Evolutionary conservation across 306 rosid genomes (phyloP).

Genomic region (Elaeagnus macrophylla): DNA sequence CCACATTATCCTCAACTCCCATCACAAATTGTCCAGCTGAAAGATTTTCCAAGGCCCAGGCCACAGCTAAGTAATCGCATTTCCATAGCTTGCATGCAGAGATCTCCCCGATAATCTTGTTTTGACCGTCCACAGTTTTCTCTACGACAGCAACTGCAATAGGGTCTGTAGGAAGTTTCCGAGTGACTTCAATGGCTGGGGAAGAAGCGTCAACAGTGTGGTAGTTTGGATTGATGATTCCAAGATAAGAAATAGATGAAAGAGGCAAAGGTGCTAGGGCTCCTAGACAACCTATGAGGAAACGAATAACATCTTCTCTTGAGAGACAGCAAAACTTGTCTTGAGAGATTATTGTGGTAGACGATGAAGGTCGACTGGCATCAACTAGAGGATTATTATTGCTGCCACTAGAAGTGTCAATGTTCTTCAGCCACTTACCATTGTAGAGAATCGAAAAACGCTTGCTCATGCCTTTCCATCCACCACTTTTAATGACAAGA

Average conservation of each 20-base stretch:
- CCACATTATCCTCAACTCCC: slow-evolving; percentile 87
- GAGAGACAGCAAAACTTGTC: slow-evolving; percentile 86
- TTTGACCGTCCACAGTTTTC: slow-evolving; percentile 30
- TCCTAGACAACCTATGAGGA: slow-evolving; percentile 90
- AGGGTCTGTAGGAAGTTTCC: slow-evolving; percentile 62
- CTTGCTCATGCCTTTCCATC: slow-evolving; percentile 97
- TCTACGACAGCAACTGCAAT: slow-evolving; percentile 77
- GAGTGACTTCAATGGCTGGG: slow-evolving; percentile 55
- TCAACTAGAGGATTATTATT: slow-evolving; percentile 40
- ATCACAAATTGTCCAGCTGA: slow-evolving; percentile 91
- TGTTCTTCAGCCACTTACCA: slow-evolving; percentile 84
- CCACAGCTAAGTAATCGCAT: slow-evolving; percentile 79
- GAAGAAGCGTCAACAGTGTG: slow-evolving; percentile 50
- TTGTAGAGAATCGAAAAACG: slow-evolving; percentile 84
- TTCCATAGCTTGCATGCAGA: slow-evolving; percentile 90
- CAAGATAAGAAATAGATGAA: slow-evolving; percentile 66
- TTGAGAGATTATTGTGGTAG: slow-evolving; percentile 28
- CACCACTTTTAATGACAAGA: slow-evolving; percentile 73
- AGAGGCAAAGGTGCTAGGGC: slow-evolving; percentile 96
- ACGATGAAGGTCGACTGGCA: slow-evolving; percentile 45
- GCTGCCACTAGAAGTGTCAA: slow-evolving; percentile 48
- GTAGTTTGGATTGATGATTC: slow-evolving; percentile 67
- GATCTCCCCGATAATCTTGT: slow-evolving; percentile 83
- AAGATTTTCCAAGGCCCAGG: slow-evolving; percentile 89
- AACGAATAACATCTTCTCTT: slow-evolving; percentile 94